Conservation (phyloP, 2,329 filamentous ascomycete species). For the Fusarium sp. region DNA sequence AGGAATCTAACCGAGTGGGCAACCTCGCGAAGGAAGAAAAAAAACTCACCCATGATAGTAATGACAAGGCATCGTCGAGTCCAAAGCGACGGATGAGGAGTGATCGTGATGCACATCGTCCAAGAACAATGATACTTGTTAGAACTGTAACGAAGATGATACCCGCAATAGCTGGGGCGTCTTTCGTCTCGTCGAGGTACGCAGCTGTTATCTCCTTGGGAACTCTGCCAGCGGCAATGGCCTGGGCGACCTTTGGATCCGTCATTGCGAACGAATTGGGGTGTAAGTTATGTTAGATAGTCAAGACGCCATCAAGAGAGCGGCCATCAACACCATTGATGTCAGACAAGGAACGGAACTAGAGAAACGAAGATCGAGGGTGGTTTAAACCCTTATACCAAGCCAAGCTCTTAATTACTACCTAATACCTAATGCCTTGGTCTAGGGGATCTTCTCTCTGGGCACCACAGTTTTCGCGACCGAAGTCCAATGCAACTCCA, state of each 20-base stretch:
- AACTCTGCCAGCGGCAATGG: conserved; percentile 54
- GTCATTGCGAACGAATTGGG: conserved; percentile 37
- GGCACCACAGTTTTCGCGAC: not conserved
- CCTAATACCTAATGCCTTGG: not conserved
- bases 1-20: not conserved
- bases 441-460: too few species aligned
- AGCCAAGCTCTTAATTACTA: conserved; percentile 1
- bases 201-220: conserved; percentile 52
- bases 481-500: not conserved
- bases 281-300: not conserved
- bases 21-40: not conserved
- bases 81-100: conserved; percentile 56
- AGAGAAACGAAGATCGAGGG: not conserved
- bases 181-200: conserved; percentile 55
- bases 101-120: conserved; percentile 53
- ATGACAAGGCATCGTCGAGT: conserved; percentile 56
- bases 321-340: not conserved
- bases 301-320: conserved; percentile 19
- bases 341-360: not conserved
- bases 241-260: conserved; percentile 46
- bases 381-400: conserved; percentile 31
- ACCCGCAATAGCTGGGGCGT: conserved; percentile 55
- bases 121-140: conserved; percentile 53
- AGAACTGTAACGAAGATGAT: conserved; percentile 56
- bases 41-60: conserved; percentile 53